Evolutionary conservation across 768 basidiomycete genomes (phyloP), one percentile per base, ranked within the genome.

Genomic region (Lactarius trivialis): DNA sequence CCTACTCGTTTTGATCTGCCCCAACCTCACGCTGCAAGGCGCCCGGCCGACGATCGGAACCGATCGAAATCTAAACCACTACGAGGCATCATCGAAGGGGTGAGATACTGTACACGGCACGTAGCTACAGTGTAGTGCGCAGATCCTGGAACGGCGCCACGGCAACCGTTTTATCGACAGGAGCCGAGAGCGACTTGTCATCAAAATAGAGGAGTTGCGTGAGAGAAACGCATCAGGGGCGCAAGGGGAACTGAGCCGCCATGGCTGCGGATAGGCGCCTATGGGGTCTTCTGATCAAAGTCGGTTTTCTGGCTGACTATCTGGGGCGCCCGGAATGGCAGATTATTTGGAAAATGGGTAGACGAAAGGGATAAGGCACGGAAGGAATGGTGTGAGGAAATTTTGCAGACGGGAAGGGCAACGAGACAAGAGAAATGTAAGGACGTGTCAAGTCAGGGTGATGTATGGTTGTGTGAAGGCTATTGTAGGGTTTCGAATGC

Each of bases 231-330:
- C 8, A 43, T 63, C 56, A 58, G 39, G 51, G 51, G 39, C 51
- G 36, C 9, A 56, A 7, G 28, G 33, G 39, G 45, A 33, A 33
- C 50, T 57, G 55, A 36, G 56, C 34, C 28, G 37, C 41, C 36
- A 56, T 52, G 50, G 53, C 56, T 28, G 51, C 36, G 56, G 33
- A 55, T 58, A 55, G 57, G 57, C 61, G 61, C 61, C 57, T 54
- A 49, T 63, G 57, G 43, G 17, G 52, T 32, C 57, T 63, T 63
- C 61, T 63, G 57, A 63, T 63, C 61, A 57, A 58, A 63, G 57
- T 33, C 39, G 36, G 57, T 52, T 62, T n/a, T 57, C 51, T 58
- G 56, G 37, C 43, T 53, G 56, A 32, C 61, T 52, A 62, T 49
- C 61, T 62, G 43, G 28, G 50, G 61, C 50, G 61, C 61, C 52